These are phyloP conservation scores for Ganoderma meredithae DNA, from an alignment of 1,284 basidiomycete genomes.

Conservation along the genomic window DNA sequence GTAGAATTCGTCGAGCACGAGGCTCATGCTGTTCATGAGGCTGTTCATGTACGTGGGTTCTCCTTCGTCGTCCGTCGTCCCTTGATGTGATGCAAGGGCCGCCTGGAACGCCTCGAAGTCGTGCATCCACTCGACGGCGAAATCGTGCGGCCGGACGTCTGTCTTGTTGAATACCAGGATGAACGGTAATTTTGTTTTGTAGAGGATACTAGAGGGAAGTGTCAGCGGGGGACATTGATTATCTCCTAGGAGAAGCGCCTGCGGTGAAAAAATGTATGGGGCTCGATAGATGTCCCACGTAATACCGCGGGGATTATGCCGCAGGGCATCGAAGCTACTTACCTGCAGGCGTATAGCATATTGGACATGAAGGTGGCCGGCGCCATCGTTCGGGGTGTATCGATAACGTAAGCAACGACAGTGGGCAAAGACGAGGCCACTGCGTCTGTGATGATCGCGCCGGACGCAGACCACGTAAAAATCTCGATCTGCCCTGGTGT, in stretches of 20 bases:
- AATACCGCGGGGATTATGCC: background rate
- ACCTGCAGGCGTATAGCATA: constrained; percentile 99
- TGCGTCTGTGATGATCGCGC: constrained; percentile 98
- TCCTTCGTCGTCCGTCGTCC: constrained; percentile 80
- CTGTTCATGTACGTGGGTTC: constrained; percentile 99
- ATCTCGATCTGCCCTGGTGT: constrained; percentile 99
- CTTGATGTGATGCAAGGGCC: constrained; percentile 70
- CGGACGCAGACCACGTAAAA: constrained; percentile 99
- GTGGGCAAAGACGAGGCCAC: constrained; percentile 93
- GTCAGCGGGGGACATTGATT: background rate
- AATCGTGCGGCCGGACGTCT: constrained; percentile 88
- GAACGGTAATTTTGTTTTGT: constrained; percentile 98
- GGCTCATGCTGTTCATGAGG: constrained; percentile 98
- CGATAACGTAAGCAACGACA: constrained; percentile 96
- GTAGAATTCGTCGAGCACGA: constrained; percentile 99
- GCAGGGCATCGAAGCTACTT: constrained; percentile 35
- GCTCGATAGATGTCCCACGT: background rate
- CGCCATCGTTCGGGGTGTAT: constrained; percentile 93
- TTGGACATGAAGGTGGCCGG: constrained; percentile 99
- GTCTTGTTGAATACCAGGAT: constrained; percentile 99
- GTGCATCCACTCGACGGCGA: constrained; percentile 97
- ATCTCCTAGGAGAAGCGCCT: background rate
- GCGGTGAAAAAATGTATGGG: background rate
- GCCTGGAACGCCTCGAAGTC: constrained; percentile 93
- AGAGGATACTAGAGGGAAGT: constrained; percentile 77